These are phyloP conservation scores for Coprinopsis strossmayeri DNA, from an alignment of 768 basidiomycete genomes.

Conservation along the genomic window DNA sequence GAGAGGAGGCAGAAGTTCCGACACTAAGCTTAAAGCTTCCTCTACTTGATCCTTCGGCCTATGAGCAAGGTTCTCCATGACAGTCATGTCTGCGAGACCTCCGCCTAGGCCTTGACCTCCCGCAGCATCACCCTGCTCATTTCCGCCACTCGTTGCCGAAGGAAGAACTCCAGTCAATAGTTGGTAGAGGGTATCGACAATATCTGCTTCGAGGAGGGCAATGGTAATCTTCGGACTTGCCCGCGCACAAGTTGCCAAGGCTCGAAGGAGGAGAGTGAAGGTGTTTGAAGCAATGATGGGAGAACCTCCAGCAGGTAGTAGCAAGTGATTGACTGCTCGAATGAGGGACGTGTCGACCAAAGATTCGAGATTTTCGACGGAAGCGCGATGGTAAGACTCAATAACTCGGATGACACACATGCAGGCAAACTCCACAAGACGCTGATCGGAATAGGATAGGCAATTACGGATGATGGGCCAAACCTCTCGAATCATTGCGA, in stretches of 20 bases:
- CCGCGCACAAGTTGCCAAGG: conserved; percentile 81
- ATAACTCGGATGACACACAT: conserved; percentile 92
- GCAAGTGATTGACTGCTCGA: conserved; percentile 75
- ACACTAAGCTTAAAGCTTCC: conserved; percentile 83
- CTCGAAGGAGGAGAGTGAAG: conserved; percentile 81
- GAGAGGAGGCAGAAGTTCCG: conserved; percentile 88
- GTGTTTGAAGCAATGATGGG: conserved; percentile 82
- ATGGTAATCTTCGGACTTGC: conserved; percentile 86
- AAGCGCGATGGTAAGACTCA: conserved; percentile 85
- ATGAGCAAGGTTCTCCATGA: conserved; percentile 96
- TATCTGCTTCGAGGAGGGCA: conserved; percentile 83
- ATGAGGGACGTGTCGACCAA: conserved; percentile 78
- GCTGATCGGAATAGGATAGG: conserved; percentile 86
- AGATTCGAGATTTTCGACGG: conserved; percentile 79
- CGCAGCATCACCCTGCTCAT: conserved; percentile 52
- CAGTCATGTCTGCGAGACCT: conserved; percentile 91
- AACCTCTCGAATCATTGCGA: conserved; percentile 81
- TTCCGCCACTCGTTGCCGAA: conserved; percentile 42
- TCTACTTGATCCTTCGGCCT: conserved; percentile 96
- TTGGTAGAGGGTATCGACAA: conserved; percentile 89
- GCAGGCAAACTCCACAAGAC: conserved; percentile 95
- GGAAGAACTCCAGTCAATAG: conserved; percentile 93
- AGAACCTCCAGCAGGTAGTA: conserved; percentile 81
- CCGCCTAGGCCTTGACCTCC: conserved; percentile 79
- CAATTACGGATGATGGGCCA: conserved; percentile 94